Evolutionary conservation across 148 eudicot species (phyloP), one percentile per base, ranked within the genome.

Genomic region (Simmondsia chinensis): DNA sequence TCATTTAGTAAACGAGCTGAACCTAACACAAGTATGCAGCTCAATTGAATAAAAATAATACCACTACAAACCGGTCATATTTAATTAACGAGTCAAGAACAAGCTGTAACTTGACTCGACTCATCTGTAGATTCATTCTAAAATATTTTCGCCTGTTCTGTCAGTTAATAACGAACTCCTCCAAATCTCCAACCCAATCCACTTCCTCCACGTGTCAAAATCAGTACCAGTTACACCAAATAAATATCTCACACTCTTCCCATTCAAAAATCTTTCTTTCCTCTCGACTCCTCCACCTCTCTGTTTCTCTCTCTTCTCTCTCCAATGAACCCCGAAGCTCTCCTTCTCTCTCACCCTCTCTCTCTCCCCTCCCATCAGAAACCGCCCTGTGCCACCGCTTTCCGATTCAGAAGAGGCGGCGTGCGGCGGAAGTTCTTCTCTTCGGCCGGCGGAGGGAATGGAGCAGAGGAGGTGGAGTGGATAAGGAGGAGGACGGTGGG

Each of bases 281-380:
- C n/a, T n/a, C n/a, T n/a, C n/a, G n/a, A n/a, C n/a, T n/a, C n/a
- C n/a, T n/a, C n/a, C n/a, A n/a, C n/a, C n/a, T n/a, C n/a, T n/a
- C n/a, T n/a, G n/a, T n/a, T n/a, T n/a, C n/a, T n/a, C n/a, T n/a
- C n/a, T n/a, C n/a, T n/a, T n/a, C n/a, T n/a, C n/a, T 18, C 34
- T 43, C 39, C 40, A 20, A 81, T 85, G 95, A 70, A 44, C 60
- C 71, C 80, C 58, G 68, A 69, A 57, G 64, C 72, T 26, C 63
- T 77, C 25, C 73, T 72, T 7, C 61, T 72, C 47, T 62, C 83
- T 18, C 48, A 42, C 14, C 46, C 58, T 5, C 54, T 61, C 8
- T 50, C 59, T 28, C 61, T 50, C 43, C 26, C 68, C 38, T 58
- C 67, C 24, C 20, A 18, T 19, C 31, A 34, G 6, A 39, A 39